Base-by-base conservation (phyloP, 768 basidiomycete genomes). In the Suillus subalutaceus region DNA sequence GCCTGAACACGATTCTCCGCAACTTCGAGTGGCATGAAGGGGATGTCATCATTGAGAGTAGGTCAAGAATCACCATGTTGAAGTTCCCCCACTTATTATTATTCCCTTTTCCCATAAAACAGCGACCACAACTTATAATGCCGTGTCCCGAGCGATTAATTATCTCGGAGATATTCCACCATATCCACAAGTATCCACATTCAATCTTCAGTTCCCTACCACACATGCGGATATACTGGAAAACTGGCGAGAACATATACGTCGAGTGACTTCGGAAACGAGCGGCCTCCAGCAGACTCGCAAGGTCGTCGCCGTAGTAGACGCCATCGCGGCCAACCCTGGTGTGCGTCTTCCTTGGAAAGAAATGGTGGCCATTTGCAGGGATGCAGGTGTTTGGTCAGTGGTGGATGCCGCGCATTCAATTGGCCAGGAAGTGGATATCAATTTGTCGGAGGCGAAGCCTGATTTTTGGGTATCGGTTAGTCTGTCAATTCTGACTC, bases 401-500 rank as follows among this genome's bases (percentile, higher is more conserved):
- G 69, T 95, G n/a, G 76, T 96, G 16, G 94, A 96, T 70, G 94
- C 85, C 2, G 93, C 93, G 7, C 93, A 94, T 71, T 85, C 87
- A 4, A 84, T 94, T 48, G 93, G 93, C 0, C 91, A 91, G 70
- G 87, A 92, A 70, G 70, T 83, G 7, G 76, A 85, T 63, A 81
- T 92, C 65, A 83, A 92, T 71, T 74, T 94, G 20, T 79, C 79
- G 4, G 78, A 80, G 53, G 77, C 77, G 0, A 78, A 82, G 61
- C 90, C 90, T 13, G 93, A 95, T 76, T 93, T 94, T 72, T 93
- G 88, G 88, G 79, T 90, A 30, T 89, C 91, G 41, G 91, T 92
- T 67, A 30, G 85, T 79, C 4, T 4, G 20, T 52, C 26, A 7
- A 30, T 37, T 37, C 44, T 16, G 4, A n/a, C 30, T 18, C 3